Evolutionary conservation across 2,329 filamentous ascomycete genomes (phyloP).

Genomic region (Pezicula neosporulosa): DNA sequence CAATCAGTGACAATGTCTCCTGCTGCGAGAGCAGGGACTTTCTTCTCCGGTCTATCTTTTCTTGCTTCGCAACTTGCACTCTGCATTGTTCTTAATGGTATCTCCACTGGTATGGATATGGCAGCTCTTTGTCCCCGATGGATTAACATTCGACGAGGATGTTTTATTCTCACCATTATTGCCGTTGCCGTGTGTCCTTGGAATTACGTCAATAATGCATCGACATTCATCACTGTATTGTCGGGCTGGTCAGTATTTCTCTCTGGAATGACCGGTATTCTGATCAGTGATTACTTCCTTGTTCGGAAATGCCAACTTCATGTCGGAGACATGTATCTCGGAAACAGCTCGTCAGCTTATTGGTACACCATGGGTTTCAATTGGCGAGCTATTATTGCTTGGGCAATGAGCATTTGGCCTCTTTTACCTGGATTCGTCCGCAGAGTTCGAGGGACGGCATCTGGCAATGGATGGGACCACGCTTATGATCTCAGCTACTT

Average conservation of each 20-base stretch:
- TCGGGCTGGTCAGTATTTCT: slow-evolving; percentile 40
- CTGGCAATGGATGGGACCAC: slow-evolving; percentile 28
- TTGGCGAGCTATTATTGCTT: slow-evolving; percentile 38
- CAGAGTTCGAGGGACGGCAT: slow-evolving; percentile 14
- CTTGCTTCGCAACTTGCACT: slow-evolving; percentile 31
- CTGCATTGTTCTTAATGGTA: slow-evolving; percentile 21
- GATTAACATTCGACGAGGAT: slow-evolving; percentile 45
- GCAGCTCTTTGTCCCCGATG: slow-evolving; percentile 41
- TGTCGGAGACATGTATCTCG: slow-evolving; percentile 40
- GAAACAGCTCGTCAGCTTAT: slow-evolving; percentile 33
- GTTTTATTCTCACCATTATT: slow-evolving; percentile 37
- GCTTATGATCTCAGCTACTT: slow-evolving; percentile 27
- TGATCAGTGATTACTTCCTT: slow-evolving; percentile 43
- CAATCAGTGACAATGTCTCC: slow-evolving; percentile 27
- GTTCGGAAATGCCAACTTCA: slow-evolving; percentile 36
- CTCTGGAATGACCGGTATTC: slow-evolving; percentile 41
- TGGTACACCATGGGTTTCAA: slow-evolving; percentile 42
- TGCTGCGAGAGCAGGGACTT: slow-evolving; percentile 30
- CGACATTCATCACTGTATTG: slow-evolving; percentile 36
- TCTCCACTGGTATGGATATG: slow-evolving; percentile 42
- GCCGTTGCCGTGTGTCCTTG: slow-evolving; percentile 41
- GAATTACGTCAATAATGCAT: slow-evolving; percentile 40
- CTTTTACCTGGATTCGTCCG: slow-evolving; percentile 26
- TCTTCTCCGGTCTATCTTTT: slow-evolving; percentile 33
- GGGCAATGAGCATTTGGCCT: slow-evolving; percentile 34